These are phyloP conservation scores for Baeospora myosura DNA, from an alignment of 1,284 basidiomycete genomes.

Conservation along the genomic window DNA sequence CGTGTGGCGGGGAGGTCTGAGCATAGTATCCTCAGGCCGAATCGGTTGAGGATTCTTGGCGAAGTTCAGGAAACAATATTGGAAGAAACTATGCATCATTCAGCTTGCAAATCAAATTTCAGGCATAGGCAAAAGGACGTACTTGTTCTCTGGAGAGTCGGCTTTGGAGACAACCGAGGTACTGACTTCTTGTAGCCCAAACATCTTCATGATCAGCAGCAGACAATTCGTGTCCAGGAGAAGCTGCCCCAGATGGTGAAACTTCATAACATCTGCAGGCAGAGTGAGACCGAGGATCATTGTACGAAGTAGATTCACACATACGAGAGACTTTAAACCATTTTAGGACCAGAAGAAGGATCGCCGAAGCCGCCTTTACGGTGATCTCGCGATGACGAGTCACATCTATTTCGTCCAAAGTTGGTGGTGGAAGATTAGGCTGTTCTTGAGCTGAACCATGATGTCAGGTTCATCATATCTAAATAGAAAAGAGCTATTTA, in stretches of 20 bases:
- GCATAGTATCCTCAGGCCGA: slow-evolving; percentile 51
- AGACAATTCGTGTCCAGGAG: slow-evolving; percentile 95
- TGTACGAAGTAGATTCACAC: slow-evolving; percentile 23
- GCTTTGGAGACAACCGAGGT: slow-evolving; percentile 80
- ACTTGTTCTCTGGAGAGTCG: slow-evolving; percentile 86
- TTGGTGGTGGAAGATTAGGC: slow-evolving; percentile 55
- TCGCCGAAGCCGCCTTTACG: slow-evolving; percentile 94
- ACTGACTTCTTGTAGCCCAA: slow-evolving; percentile 89
- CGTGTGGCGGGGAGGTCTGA: slow-evolving; percentile 48
- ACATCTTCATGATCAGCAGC: slow-evolving; percentile 94
- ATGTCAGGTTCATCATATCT: slow-evolving; percentile 7
- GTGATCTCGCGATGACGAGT: slow-evolving; percentile 96
- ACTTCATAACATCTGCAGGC: slow-evolving; percentile 87
- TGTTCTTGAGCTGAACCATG: slow-evolving; percentile 47
- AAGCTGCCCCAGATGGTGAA: slow-evolving; percentile 92
- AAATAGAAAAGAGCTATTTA: slow-evolving; percentile 23
- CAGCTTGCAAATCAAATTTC: not conserved
- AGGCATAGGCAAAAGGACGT: slow-evolving; percentile 18
- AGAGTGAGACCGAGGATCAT: slow-evolving; percentile 5
- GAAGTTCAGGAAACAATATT: slow-evolving; percentile 79
- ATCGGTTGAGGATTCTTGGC: slow-evolving; percentile 51
- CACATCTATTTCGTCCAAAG: slow-evolving; percentile 92
- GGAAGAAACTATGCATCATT: slow-evolving; percentile 74
- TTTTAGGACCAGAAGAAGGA: slow-evolving; percentile 83
- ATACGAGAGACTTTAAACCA: slow-evolving; percentile 98